Evolutionary conservation across 1,139 yeast species (phyloP), one percentile per base, ranked within the genome.

Genomic region (Pichia sp.): DNA sequence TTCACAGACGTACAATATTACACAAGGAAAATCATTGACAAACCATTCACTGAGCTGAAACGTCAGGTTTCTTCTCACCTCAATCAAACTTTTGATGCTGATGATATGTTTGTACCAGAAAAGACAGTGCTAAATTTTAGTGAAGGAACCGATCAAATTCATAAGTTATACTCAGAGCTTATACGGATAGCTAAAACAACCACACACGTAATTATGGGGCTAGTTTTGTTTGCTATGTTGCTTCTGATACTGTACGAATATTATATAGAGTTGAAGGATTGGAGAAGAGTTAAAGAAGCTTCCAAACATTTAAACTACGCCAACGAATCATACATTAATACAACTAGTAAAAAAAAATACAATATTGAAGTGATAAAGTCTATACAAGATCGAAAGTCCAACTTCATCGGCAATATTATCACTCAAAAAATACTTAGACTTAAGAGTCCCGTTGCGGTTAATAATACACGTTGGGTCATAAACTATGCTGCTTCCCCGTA

Each of bases 1-100:
- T 84, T 85, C 62, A 79, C 76, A 3, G 74, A 74, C 4, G 84
- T 85, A 5, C 76, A 78, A 64, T 76, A 77, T 54, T 74, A 74
- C 16, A 79, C 87, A 0, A 75, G 75, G 46, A 49, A 59, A 0
- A 67, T 78, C 51, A 77, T 84, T 23, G 68, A 73, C 26, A 61
- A 62, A 8, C 90, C 90, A 0, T 86, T 90, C 64, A 74, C 76
- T 1, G 63, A 68, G 26, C 67, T 88, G 6, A 77, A 78, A 55
- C 66, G 68, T 1, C 74, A 76, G 49, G 70, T 82, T 2, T 53
- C 51, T 8, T 23, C 45, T 4, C 55, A 56, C 19, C 26, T 59
- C 29, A 59, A 60, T 41, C 52, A 51, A 16, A 59, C 61, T 4
- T 62, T 63, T 50, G 50, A 56, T 48, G 57, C 67, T 1, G 60